Base-by-base conservation (phyloP, 495 filamentous ascomycete genomes). In the Penicillium arizonense region DNA sequence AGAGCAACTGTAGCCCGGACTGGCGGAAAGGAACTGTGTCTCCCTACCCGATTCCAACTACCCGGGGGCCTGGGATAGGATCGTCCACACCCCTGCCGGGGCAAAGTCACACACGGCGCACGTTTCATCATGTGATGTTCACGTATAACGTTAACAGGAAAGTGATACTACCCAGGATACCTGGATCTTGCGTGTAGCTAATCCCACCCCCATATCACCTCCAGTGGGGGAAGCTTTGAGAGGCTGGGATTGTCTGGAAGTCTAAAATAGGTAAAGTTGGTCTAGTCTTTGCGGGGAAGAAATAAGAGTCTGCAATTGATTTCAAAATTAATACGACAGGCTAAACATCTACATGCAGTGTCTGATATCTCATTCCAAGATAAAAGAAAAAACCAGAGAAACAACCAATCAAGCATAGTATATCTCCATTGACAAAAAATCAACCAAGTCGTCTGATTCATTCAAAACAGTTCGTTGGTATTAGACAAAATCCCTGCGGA, bases 41-140 rank as follows among this genome's bases (percentile, higher is more conserved):
- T 32, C 35, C 4, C 34, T 47, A 37, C 43, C 28, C 32, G 35
- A 44, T 50, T 42, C 47, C 47, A 50, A 42, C 38, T 50, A 50
- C 44, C 55, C 55, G 52, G 47, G 38, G 53, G 49, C 52, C 21
- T 64, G 58, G 61, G 30, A 37, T 37, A 43, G 34, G 34, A 53
- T 36, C 47, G 44, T 53, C 51, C 51, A 52, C 53, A 55, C 47
- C 44, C 49, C 21, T 43, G 20, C 20, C 23, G 42, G 39, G 47
- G 18, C 33, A 46, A 39, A 56, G 56, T 61, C 51, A 39, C 57
- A 63, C 54, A 49, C 28, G 56, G 50, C 40, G 53, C 59, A 62
- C 56, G 59, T 62, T 59, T 59, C 59, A 55, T 61, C 63, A 61
- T 61, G 63, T 66, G 60, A 66, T 62, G 47, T 51, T 49, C 13